Evolutionary conservation across 1,284 basidiomycete genomes (phyloP), one percentile per base, ranked within the genome.

Genomic region (Leccinum griseonigrum): DNA sequence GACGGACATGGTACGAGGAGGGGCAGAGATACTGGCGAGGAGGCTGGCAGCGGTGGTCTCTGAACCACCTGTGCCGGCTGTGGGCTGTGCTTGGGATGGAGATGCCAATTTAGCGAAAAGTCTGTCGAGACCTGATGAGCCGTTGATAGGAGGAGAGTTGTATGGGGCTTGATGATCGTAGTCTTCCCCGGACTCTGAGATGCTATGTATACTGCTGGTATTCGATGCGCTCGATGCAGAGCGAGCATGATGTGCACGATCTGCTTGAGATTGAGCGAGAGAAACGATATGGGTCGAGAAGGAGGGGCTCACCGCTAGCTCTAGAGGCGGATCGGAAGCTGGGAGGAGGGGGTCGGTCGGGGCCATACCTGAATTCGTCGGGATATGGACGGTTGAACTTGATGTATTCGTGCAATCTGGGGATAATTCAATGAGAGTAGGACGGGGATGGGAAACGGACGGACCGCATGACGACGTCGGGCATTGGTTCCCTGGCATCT

Each of bases 401-500:
- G 68, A 91, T 81, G 68, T 84, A 90, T 1, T 78, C 77, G 68
- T 88, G 85, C 38, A 91, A 71, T 63, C 88, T 90, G 63, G 1
- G 10, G 57, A 50, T 48, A 22, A 40, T 62, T 62, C n/a, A 60
- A 59, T 52, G 54, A 7, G 10, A 18, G 32, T 5, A 36, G 9
- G 4, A 9, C 26, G 2, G 3, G 3, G 18, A 36, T 5, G 40
- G 40, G 43, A 43, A 18, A 22, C 18, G 36, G 4, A 75, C 75
- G 67, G 68, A 87, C 88, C 87, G 80, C 71, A 81, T 76, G 78
- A 90, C 81, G 61, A 90, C 86, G 65, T 86, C 83, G 62, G 81
- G 85, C 71, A 94, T 80, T 28, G 85, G 82, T 69, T 90, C 88
- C 50, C 91, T 81, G 36, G 87, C 84, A 59, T 88, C 86, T 14